These are phyloP conservation scores for Ophiostoma quercus DNA, from an alignment of 2,329 filamentous ascomycete species.

Conservation along the genomic window DNA sequence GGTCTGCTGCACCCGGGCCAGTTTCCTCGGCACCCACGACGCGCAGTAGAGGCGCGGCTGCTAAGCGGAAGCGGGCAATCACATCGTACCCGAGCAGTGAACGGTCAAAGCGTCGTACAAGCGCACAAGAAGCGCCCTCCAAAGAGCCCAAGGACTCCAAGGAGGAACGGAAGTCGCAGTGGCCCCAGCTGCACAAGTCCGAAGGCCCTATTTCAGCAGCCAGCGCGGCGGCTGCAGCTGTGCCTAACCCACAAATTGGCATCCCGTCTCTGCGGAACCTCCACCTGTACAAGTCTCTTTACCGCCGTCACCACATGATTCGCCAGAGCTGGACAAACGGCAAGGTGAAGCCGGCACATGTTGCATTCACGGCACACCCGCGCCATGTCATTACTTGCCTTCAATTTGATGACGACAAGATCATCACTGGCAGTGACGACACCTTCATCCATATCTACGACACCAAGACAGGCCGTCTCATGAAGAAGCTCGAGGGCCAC, in stretches of 20 bases:
- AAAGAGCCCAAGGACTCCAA: conserved; percentile 29
- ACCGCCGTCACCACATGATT: conserved; percentile 87
- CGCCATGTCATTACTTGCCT: conserved; percentile 95
- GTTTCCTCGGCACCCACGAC: conserved; percentile 3
- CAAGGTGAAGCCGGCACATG: conserved; percentile 76
- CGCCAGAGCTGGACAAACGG: conserved; percentile 88
- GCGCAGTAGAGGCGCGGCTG: neutral
- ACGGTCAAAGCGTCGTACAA: conserved; percentile 50
- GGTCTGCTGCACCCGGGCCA: neutral
- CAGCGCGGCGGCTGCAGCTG: conserved; percentile 72
- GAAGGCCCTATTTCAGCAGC: conserved; percentile 85
- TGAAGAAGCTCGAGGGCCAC: conserved; percentile 81
- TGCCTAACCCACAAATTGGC: conserved; percentile 76
- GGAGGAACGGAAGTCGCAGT: conserved; percentile 39
- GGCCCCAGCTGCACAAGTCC: conserved; percentile 51
- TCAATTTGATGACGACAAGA: conserved; percentile 97
- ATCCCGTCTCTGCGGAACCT: conserved; percentile 72
- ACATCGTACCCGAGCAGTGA: conserved; percentile 44
- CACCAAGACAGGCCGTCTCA: conserved; percentile 83
- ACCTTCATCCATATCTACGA: conserved; percentile 98
- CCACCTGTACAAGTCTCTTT: conserved; percentile 94
- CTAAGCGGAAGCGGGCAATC: conserved; percentile 53
- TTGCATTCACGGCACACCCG: conserved; percentile 94
- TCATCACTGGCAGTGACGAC: conserved; percentile 94
- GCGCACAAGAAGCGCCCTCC: conserved; percentile 40